Evolutionary conservation across 139 green algal genomes (phyloP).

Genomic region (Tetradesmus lagerheimii): DNA sequence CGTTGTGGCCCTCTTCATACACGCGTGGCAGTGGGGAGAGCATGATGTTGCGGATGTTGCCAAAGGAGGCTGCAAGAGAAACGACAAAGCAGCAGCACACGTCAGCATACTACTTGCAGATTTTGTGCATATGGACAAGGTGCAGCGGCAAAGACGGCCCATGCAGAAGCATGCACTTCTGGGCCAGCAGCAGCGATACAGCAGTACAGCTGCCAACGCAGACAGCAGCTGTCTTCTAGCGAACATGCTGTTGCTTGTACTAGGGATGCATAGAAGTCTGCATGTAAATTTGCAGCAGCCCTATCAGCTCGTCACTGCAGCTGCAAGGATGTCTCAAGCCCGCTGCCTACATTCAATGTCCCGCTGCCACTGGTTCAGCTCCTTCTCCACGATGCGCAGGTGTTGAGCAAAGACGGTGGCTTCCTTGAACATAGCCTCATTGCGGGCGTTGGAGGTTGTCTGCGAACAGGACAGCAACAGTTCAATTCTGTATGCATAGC

Average conservation of each 20-base stretch:
- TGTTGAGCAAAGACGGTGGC: constrained; percentile 82
- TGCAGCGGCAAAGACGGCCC: too few species aligned
- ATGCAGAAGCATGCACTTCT: not conserved
- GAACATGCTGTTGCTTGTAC: not conserved
- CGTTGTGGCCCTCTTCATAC: constrained; percentile 81
- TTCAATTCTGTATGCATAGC: not conserved
- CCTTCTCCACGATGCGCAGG: constrained; percentile 81
- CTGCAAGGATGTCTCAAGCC: too few species aligned
- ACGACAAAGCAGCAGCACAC: not conserved
- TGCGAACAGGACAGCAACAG: not conserved
- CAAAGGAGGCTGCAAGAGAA: constrained; percentile 56
- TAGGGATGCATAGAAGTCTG: too few species aligned
- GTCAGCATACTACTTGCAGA: not conserved
- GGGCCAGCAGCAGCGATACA: not conserved
- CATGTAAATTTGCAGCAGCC: too few species aligned
- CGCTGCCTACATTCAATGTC: constrained; percentile 65
- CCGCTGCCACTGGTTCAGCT: constrained; percentile 78
- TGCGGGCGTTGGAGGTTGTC: constrained; percentile 80
- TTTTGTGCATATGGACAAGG: too few species aligned
- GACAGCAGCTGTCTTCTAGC: not conserved
- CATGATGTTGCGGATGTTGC: constrained; percentile 66
- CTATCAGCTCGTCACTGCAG: too few species aligned
- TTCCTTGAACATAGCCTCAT: constrained; percentile 89
- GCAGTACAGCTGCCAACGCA: not conserved
- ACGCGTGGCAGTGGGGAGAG: constrained; percentile 80